Percentiles rank a stretch among this genome's conserved stretches.
Conservation (phyloP, 106 monocot genomes). For the Dendrobium nobile region DNA sequence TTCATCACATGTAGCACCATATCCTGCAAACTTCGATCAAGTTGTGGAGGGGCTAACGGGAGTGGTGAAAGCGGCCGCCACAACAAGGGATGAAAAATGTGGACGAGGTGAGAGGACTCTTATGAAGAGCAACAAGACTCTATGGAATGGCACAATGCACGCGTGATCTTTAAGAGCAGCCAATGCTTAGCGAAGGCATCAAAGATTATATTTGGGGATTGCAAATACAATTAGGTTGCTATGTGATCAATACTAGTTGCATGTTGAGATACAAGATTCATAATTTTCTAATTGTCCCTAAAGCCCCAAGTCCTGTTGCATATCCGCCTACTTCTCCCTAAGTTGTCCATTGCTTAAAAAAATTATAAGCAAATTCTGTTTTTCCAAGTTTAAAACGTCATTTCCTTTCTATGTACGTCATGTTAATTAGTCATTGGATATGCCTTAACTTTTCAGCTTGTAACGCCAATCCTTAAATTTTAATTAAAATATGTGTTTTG, state of each 20-base stretch:
- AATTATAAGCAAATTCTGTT: too few relatives aligned
- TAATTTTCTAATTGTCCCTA: not conserved
- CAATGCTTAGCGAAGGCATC: not conserved
- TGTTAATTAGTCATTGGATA: too few relatives aligned
- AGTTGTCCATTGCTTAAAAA: too few relatives aligned
- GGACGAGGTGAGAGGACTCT: not conserved
- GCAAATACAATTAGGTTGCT: not conserved
- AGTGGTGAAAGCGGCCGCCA: not conserved
- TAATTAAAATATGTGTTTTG: too few relatives aligned
- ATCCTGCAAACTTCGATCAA: not conserved
- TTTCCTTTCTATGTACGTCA: too few relatives aligned
- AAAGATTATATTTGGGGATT: not conserved
- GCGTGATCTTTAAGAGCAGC: not conserved
- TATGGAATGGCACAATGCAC: conserved; percentile 2
- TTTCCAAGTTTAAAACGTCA: too few relatives aligned
- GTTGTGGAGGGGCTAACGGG: not conserved
- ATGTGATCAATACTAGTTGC: not conserved
- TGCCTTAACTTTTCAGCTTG: too few relatives aligned
- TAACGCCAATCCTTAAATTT: too few relatives aligned
- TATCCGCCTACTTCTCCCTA: too few relatives aligned
- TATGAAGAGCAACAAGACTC: not conserved
- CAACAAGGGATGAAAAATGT: not conserved
- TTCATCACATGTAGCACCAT: too few relatives aligned
- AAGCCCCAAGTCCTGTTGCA: too few relatives aligned
- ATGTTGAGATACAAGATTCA: not conserved